phyloP scores from a whole-genome alignment of 2,329 filamentous ascomycete genomes.

The Penicillium sp. region DNA sequence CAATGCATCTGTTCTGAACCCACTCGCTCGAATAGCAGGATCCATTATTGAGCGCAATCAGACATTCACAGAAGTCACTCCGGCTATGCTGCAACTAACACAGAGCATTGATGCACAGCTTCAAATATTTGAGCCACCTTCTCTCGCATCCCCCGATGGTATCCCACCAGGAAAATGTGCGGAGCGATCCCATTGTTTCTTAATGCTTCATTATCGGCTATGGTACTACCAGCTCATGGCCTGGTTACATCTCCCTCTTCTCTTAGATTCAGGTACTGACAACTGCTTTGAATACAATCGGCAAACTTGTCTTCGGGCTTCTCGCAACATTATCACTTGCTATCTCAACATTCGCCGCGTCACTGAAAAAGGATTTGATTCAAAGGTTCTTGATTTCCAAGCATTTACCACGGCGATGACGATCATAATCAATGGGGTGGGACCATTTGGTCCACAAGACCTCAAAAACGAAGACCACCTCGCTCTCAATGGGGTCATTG shows the following conservation, averaged over 20 bases:
- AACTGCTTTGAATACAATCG: constrained; percentile 5
- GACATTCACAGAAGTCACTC: constrained; percentile 6
- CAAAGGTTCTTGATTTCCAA: constrained; percentile 13
- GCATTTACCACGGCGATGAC: constrained; percentile 15
- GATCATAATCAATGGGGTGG: constrained; percentile 8
- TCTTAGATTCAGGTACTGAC: background rate
- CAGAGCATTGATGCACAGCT: constrained; percentile 10
- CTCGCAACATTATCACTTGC: constrained; percentile 5
- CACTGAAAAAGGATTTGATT: constrained; percentile 5
- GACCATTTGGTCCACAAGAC: background rate
- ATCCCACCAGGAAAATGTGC: constrained; percentile 1
- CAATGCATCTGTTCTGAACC: background rate
- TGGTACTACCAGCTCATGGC: constrained; percentile 11
- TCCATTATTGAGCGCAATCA: constrained; percentile 19
- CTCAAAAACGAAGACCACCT: background rate
- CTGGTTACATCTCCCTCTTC: constrained; percentile 13
- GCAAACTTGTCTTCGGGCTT: constrained; percentile 11
- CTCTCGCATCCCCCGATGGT: background rate
- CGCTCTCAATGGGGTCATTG: constrained; percentile 3
- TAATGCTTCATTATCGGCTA: background rate
- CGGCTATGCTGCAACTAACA: constrained; percentile 12
- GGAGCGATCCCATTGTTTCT: background rate
- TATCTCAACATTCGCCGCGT: constrained; percentile 7
- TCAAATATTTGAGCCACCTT: background rate
- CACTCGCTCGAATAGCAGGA: constrained; percentile 10